Evolutionary conservation across 108 stramenopile species (phyloP).

Genomic region (Cylindrotheca fusiformis): DNA sequence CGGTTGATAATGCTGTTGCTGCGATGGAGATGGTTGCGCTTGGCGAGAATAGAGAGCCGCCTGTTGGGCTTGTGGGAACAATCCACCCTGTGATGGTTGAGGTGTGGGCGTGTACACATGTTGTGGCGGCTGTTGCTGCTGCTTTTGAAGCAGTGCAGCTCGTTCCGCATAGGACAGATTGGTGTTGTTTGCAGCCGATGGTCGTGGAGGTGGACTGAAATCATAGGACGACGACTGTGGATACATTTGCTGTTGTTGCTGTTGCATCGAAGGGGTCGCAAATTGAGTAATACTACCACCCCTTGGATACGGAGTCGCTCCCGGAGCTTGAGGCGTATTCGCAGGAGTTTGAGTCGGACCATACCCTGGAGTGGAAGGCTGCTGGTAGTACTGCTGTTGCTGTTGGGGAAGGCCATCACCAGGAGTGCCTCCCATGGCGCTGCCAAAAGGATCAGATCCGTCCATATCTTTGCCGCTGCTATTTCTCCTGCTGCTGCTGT

Average conservation of each 20-base stretch:
- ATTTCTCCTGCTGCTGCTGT: constrained; percentile 2
- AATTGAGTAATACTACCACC: constrained; percentile 38
- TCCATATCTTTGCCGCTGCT: not conserved
- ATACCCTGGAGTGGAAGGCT: constrained; percentile 1
- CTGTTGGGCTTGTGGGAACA: not conserved
- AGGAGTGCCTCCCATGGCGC: constrained; percentile 14
- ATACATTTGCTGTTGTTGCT: constrained; percentile 24
- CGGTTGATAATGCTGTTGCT: constrained; percentile 1
- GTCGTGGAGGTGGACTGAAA: constrained; percentile 16
- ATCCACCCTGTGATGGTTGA: not conserved
- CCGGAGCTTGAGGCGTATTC: constrained; percentile 12
- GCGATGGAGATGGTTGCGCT: not conserved
- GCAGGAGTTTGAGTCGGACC: constrained; percentile 7
- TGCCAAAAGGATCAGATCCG: not conserved
- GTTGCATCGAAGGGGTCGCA: constrained; percentile 21
- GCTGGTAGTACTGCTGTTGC: constrained; percentile 19
- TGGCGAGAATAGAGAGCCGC: not conserved
- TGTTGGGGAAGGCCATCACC: constrained; percentile 11
- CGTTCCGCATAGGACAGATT: constrained; percentile 12
- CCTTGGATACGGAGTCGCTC: constrained; percentile 9
- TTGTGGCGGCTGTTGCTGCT: constrained; percentile 20
- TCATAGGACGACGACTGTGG: constrained; percentile 20
- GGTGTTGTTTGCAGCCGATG: not conserved
- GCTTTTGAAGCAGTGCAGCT: constrained; percentile 8
- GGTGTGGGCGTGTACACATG: not conserved